Evolutionary conservation across 176 grass and related monocot genomes (phyloP).

Genomic region (Eremochloa ophiuroides): DNA sequence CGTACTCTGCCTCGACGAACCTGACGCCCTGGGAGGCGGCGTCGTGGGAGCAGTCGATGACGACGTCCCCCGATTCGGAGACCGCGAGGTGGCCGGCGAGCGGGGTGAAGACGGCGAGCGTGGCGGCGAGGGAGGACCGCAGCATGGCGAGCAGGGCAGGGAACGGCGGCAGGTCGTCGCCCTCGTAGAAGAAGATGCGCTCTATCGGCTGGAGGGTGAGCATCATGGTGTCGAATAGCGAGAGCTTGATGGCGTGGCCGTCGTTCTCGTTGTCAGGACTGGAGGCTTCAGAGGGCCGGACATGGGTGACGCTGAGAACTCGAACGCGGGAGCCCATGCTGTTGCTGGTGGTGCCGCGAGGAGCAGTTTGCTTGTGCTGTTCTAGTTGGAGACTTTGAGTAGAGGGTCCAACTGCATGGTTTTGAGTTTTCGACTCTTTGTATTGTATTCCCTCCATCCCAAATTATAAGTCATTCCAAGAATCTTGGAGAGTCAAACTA

Average conservation of each 20-base stretch:
- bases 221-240: slow-evolving; percentile 22
- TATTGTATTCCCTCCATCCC: no score
- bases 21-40: neutral
- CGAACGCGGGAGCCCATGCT: no score
- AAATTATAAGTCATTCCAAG: no score
- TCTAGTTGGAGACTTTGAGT: no score
- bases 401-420: no score
- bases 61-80: neutral
- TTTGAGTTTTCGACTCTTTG: no score
- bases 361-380: no score
- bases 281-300: no score
- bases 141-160: neutral
- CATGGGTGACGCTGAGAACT: no score
- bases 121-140: slow-evolving; percentile 13
- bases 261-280: no score
- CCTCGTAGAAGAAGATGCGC: slow-evolving; percentile 24
- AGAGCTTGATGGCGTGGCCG: slow-evolving; percentile 22
- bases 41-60: slow-evolving; percentile 26
- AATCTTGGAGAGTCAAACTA: no score
- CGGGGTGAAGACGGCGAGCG: slow-evolving; percentile 13
- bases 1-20: slow-evolving; percentile 44
- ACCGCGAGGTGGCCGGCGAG: slow-evolving; percentile 11
- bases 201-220: neutral
- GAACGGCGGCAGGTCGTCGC: neutral
- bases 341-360: no score